Evolutionary conservation across 2,329 filamentous ascomycete genomes (phyloP).

Genomic region (Scytalidium sp.): DNA sequence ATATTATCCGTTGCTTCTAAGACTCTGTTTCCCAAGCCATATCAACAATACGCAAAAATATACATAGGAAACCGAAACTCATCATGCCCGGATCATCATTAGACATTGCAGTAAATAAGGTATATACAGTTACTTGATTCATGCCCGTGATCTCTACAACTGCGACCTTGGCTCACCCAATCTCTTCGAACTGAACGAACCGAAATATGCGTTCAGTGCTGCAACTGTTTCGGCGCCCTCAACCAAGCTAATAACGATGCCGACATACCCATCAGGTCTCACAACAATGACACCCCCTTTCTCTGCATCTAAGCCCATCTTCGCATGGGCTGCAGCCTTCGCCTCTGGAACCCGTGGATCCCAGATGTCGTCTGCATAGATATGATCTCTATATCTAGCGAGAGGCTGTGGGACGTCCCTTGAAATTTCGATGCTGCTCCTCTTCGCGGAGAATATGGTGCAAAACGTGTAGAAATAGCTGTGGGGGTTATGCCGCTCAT

Average conservation of each 20-base stretch:
- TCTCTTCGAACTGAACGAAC: conserved; percentile 64
- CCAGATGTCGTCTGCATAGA: conserved; percentile 83
- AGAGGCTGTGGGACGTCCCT: conserved; percentile 68
- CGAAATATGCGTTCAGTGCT: conserved; percentile 80
- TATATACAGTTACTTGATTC: neutral
- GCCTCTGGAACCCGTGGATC: conserved; percentile 69
- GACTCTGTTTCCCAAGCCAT: neutral
- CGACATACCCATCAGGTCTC: conserved; percentile 83
- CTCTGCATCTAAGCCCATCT: conserved; percentile 76
- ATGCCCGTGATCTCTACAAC: conserved; percentile 26
- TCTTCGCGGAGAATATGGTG: conserved; percentile 67
- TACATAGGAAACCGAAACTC: neutral
- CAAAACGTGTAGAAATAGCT: conserved; percentile 77
- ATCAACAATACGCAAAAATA: neutral
- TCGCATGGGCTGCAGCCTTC: conserved; percentile 74
- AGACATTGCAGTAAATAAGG: neutral
- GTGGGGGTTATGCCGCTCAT: conserved; percentile 83
- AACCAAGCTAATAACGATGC: conserved; percentile 67
- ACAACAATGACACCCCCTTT: conserved; percentile 79
- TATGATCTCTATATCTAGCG: conserved; percentile 72
- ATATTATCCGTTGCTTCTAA: neutral
- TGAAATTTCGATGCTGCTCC: conserved; percentile 69
- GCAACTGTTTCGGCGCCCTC: conserved; percentile 79
- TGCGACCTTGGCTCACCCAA: conserved; percentile 38
- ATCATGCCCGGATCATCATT: no score